Evolutionary conservation across 345 rosid species (phyloP).

Genomic region (Microcos paniculata): DNA sequence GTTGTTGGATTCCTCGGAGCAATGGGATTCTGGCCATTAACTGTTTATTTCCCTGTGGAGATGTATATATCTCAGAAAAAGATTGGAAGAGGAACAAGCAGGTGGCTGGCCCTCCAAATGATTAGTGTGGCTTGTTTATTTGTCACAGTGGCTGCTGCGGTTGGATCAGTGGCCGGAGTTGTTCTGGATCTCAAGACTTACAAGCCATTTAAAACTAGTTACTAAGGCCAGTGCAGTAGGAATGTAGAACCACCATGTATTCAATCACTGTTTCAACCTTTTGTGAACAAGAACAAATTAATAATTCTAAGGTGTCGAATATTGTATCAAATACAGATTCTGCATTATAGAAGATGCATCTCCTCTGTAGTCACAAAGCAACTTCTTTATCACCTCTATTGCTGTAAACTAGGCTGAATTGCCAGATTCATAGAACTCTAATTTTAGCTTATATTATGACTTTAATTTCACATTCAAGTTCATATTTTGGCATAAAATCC

Average conservation of each 20-base stretch:
- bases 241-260: not conserved
- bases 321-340: not conserved
- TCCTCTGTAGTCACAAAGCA: not conserved
- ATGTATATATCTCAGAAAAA: slow-evolving; percentile 47
- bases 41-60: slow-evolving; percentile 52
- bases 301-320: not conserved
- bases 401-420: too few species aligned
- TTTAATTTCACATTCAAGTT: too few species aligned
- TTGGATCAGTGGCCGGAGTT: slow-evolving; percentile 57
- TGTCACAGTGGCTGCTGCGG: slow-evolving; percentile 40
- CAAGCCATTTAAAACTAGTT: slow-evolving; percentile 50
- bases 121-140: slow-evolving; percentile 39
- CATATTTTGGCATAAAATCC: too few species aligned
- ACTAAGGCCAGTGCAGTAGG: slow-evolving; percentile 16
- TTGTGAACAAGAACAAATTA: not conserved
- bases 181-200: slow-evolving; percentile 52
- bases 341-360: not conserved
- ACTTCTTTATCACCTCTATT: too few species aligned
- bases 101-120: slow-evolving; percentile 45
- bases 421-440: not conserved
- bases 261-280: not conserved
- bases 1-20: slow-evolving; percentile 56
- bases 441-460: too few species aligned
- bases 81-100: slow-evolving; percentile 35
- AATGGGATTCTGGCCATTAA: slow-evolving; percentile 58